A percentile compares a stretch with the other conserved stretches of the same genome.
Evolutionary conservation across 2,329 filamentous ascomycete genomes (phyloP).

Genomic region (Colletotrichum godetiae): DNA sequence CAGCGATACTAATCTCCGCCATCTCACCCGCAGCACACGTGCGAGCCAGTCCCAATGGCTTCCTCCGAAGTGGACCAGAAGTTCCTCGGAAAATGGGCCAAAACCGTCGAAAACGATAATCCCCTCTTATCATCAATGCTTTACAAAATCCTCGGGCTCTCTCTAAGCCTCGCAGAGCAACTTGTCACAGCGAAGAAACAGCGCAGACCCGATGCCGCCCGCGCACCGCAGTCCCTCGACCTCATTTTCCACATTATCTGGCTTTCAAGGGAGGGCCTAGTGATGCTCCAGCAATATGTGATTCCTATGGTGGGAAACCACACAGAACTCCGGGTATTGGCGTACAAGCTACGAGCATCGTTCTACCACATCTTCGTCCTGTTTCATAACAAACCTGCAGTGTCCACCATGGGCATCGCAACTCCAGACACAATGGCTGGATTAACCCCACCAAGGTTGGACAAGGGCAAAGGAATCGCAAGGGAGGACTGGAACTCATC

Average conservation of each 20-base stretch:
- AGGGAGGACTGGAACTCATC: conserved; percentile 55
- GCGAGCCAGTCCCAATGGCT: conserved; percentile 73
- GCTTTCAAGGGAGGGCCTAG: conserved; percentile 90
- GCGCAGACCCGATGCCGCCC: conserved; percentile 82
- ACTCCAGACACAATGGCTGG: conserved; percentile 57
- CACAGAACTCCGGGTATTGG: conserved; percentile 87
- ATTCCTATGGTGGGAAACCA: conserved; percentile 84
- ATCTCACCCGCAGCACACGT: not conserved
- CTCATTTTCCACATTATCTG: conserved; percentile 92
- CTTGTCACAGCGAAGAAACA: conserved; percentile 86
- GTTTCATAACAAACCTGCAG: conserved; percentile 89
- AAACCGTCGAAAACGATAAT: conserved; percentile 80
- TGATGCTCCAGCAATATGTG: conserved; percentile 88
- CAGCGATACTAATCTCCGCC: not conserved
- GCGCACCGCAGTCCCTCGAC: conserved; percentile 82
- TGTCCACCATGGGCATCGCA: conserved; percentile 70
- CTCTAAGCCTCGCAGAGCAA: conserved; percentile 86
- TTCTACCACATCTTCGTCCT: conserved; percentile 98
- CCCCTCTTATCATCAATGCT: conserved; percentile 84
- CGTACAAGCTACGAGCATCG: conserved; percentile 90
- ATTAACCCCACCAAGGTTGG: conserved; percentile 48
- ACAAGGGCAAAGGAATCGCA: conserved; percentile 64
- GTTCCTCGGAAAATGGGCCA: conserved; percentile 90
- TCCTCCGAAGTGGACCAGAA: conserved; percentile 98
- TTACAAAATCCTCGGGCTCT: conserved; percentile 91